Percentiles rank a stretch among this genome's conserved stretches.
Conservation (phyloP, 192 early-diverging fungal species). For the Coemansia furcata region DNA sequence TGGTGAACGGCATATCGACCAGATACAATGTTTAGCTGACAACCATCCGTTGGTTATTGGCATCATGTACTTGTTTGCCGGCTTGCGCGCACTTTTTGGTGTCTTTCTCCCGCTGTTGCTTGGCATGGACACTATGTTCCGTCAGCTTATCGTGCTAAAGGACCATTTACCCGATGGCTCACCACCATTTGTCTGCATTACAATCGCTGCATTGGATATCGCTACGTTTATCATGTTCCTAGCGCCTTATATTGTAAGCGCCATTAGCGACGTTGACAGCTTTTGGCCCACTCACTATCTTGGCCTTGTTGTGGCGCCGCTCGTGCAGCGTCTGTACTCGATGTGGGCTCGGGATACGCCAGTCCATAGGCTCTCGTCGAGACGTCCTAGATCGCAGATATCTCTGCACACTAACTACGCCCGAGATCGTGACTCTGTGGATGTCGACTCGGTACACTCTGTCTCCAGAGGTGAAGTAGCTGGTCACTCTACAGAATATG, state of each 20-base stretch:
- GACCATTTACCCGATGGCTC: slow-evolving; percentile 47
- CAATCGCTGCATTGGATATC: slow-evolving; percentile 33
- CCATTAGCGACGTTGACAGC: slow-evolving; percentile 19
- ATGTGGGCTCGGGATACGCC: background rate
- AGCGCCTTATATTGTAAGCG: slow-evolving; percentile 33
- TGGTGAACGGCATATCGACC: background rate
- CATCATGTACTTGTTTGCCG: background rate
- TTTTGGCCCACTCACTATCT: slow-evolving; percentile 26
- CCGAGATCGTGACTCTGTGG: background rate
- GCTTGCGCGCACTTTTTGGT: slow-evolving; percentile 22
- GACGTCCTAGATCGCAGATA: slow-evolving; percentile 37
- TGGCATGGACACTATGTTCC: slow-evolving; percentile 40
- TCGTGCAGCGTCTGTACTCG: background rate
- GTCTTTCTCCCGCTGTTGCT: slow-evolving; percentile 26
- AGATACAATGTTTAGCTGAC: background rate
- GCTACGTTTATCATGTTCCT: slow-evolving; percentile 36
- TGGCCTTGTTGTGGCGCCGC: slow-evolving; percentile 5
- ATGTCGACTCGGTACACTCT: background rate
- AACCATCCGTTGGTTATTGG: background rate
- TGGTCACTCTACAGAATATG: background rate
- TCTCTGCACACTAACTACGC: slow-evolving; percentile 42
- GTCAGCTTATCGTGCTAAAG: slow-evolving; percentile 43
- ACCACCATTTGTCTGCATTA: slow-evolving; percentile 29
- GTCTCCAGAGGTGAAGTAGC: background rate
- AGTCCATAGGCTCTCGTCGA: background rate